phyloP scores from a whole-genome alignment of 768 basidiomycete genomes.

The Amanita exitialis region DNA sequence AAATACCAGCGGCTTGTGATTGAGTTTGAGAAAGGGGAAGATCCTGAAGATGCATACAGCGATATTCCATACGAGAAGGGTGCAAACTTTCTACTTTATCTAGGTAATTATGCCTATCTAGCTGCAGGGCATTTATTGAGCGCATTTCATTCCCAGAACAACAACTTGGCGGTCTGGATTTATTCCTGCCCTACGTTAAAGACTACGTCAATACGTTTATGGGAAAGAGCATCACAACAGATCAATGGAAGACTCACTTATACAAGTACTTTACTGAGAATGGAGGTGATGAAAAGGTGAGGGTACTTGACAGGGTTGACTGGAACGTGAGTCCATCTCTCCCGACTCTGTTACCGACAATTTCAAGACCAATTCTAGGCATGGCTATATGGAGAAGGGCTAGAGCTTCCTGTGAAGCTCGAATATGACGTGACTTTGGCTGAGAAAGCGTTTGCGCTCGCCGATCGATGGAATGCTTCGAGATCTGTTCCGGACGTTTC shows the following conservation, averaged over 20 bases:
- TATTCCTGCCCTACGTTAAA: constrained; percentile 75
- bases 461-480: constrained; percentile 63
- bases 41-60: constrained; percentile 70
- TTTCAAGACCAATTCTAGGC: constrained; percentile 27
- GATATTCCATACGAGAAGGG: constrained; percentile 85
- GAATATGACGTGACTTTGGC: constrained; percentile 71
- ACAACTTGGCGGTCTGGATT: constrained; percentile 71
- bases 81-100: constrained; percentile 75
- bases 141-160: constrained; percentile 32
- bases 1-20: constrained; percentile 78
- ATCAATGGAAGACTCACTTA: constrained; percentile 76
- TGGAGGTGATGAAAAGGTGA: constrained; percentile 50
- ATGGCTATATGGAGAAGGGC: constrained; percentile 79
- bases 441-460: constrained; percentile 58
- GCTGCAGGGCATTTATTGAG: not conserved
- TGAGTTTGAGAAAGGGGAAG: constrained; percentile 61
- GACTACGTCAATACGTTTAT: constrained; percentile 78
- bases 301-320: constrained; percentile 56
- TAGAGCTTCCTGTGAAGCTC: constrained; percentile 61
- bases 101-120: constrained; percentile 40
- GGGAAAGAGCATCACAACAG: constrained; percentile 75
- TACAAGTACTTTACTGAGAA: constrained; percentile 57
- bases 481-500: constrained; percentile 34
- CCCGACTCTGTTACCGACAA: not conserved
- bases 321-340: constrained; percentile 53